Evolutionary conservation across 352 stramenopile genomes (phyloP).

Genomic region (Pythium phragmitis): DNA sequence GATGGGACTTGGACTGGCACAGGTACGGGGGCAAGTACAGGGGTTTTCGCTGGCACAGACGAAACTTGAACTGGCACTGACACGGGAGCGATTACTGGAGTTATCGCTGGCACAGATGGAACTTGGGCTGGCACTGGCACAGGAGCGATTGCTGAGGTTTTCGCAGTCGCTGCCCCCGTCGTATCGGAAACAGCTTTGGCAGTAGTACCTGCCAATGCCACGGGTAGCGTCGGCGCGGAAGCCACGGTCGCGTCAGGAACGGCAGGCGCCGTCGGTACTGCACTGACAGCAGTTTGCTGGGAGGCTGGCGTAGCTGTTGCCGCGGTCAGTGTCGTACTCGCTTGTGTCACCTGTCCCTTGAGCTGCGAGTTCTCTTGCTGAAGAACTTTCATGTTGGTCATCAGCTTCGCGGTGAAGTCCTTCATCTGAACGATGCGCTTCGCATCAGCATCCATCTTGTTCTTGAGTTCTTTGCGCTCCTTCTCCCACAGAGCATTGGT

Average conservation of each 20-base stretch:
- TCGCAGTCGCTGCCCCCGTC: neutral
- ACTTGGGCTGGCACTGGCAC: neutral
- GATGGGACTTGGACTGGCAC: neutral
- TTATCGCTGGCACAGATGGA: too few species aligned
- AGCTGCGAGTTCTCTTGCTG: slow-evolving; percentile 80
- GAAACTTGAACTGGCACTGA: neutral
- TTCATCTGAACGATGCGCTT: slow-evolving; percentile 71
- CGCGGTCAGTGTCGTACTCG: neutral
- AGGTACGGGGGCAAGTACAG: neutral
- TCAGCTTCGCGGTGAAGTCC: slow-evolving; percentile 68
- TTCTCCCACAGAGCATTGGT: slow-evolving; percentile 38
- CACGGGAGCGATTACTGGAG: neutral
- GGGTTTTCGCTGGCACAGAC: slow-evolving; percentile 1
- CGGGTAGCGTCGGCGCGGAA: neutral
- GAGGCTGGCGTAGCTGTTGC: slow-evolving; percentile 1
- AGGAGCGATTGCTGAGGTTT: neutral
- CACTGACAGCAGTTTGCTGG: neutral
- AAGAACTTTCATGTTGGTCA: slow-evolving; percentile 64
- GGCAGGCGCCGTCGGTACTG: neutral
- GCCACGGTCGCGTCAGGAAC: neutral
- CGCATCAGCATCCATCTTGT: slow-evolving; percentile 57
- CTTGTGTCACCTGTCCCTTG: slow-evolving; percentile 42
- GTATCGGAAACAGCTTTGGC: neutral
- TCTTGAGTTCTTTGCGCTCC: slow-evolving; percentile 54
- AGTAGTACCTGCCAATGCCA: neutral